Evolutionary conservation across 306 rosid genomes (phyloP).

Genomic region (Vicia faba): DNA sequence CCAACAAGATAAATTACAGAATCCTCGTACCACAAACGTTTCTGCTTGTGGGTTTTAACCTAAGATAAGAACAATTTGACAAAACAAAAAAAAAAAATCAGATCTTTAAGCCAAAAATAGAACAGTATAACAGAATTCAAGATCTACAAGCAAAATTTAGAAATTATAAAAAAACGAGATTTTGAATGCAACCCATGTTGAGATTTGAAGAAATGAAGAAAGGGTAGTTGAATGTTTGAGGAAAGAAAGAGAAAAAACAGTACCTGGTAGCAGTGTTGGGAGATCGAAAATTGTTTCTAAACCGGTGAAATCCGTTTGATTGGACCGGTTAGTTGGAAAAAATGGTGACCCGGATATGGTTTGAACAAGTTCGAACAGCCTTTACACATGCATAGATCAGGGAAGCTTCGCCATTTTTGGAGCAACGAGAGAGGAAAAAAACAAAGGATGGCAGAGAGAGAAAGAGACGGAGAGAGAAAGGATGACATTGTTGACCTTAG

Average conservation of each 20-base stretch:
- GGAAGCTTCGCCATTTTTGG: conserved; percentile 11
- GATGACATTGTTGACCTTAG: not conserved
- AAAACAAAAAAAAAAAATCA: conserved; percentile 24
- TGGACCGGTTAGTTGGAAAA: not conserved
- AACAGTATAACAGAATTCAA: conserved; percentile 32
- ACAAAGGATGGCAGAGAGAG: not conserved
- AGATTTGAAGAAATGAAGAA: conserved; percentile 17
- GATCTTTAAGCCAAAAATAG: conserved; percentile 39
- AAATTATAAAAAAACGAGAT: not conserved
- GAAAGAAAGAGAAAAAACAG: conserved; percentile 31
- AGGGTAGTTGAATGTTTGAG: conserved; percentile 13
- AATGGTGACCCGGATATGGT: not conserved
- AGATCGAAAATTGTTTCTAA: conserved; percentile 13
- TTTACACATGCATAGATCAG: not conserved
- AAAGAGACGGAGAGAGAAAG: not conserved
- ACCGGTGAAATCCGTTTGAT: conserved; percentile 10
- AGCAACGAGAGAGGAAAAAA: not conserved
- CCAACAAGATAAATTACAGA: conserved; percentile 30
- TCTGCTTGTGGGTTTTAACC: conserved; percentile 43
- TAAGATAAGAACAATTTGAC: conserved; percentile 40
- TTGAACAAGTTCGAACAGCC: not conserved
- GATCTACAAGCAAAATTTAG: conserved; percentile 20
- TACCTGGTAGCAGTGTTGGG: conserved; percentile 41
- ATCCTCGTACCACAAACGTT: conserved; percentile 33
- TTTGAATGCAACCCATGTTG: conserved; percentile 13